These are phyloP conservation scores for Vicia sativa DNA, from an alignment of 306 rosid species.

Conservation along the genomic window DNA sequence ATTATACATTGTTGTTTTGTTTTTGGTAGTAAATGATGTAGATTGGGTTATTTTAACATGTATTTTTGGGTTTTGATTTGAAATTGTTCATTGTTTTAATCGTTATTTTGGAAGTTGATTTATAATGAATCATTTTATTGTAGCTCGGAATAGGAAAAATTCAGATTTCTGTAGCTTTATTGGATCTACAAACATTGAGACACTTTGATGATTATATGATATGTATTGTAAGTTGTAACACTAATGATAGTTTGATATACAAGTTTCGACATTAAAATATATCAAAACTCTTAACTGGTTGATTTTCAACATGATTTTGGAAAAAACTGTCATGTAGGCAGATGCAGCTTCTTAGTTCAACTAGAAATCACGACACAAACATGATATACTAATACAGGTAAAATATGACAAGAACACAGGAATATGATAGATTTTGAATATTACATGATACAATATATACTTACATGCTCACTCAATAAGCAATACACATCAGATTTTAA, in stretches of 20 bases:
- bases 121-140: neutral
- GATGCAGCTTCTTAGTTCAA: neutral
- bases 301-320: neutral
- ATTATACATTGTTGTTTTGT: slow-evolving; percentile 9
- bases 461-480: neutral
- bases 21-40: slow-evolving; percentile 21
- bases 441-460: neutral
- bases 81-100: slow-evolving; percentile 15
- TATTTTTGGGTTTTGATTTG: slow-evolving; percentile 2
- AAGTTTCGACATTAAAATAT: too few relatives aligned
- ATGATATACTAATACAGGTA: neutral
- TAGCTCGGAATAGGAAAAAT: neutral
- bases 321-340: neutral
- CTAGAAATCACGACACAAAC: neutral
- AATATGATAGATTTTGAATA: neutral
- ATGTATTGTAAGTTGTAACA: neutral
- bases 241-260: neutral
- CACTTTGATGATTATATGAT: neutral
- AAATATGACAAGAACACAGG: neutral
- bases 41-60: neutral
- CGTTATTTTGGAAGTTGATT: neutral
- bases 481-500: too few relatives aligned
- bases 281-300: neutral
- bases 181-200: slow-evolving; percentile 4
- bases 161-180: neutral